Percentiles rank a stretch among this genome's conserved stretches.
Evolutionary conservation across 345 rosid genomes (phyloP).

Genomic region (Moricandia moricandioides): DNA sequence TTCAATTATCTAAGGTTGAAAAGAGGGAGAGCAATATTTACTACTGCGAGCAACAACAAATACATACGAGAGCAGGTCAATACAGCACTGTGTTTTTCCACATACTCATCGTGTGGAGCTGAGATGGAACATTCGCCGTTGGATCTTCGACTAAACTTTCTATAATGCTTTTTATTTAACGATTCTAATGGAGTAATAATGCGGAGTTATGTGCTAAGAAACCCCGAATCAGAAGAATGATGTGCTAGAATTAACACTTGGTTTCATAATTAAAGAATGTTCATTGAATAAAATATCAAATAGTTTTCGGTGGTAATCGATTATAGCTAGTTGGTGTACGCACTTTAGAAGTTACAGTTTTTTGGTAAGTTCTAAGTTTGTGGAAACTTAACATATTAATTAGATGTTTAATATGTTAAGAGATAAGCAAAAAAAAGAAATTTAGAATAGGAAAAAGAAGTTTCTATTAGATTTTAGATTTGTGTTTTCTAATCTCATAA

Average conservation of each 20-base stretch:
- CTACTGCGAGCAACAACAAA: slow-evolving; percentile 8
- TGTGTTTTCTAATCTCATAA: too few relatives aligned
- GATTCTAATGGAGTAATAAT: background rate
- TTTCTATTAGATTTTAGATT: too few relatives aligned
- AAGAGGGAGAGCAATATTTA: slow-evolving; percentile 20
- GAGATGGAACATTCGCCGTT: slow-evolving; percentile 79
- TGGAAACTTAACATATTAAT: too few relatives aligned
- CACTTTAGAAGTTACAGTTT: background rate
- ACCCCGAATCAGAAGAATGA: background rate
- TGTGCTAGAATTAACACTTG: background rate
- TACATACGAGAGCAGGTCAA: slow-evolving; percentile 6
- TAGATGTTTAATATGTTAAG: too few relatives aligned
- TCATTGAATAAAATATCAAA: background rate
- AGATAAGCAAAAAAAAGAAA: too few relatives aligned
- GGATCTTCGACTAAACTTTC: slow-evolving; percentile 93
- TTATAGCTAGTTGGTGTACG: background rate
- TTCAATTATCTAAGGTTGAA: slow-evolving; percentile 65
- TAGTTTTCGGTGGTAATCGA: background rate
- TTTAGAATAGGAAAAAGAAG: too few relatives aligned
- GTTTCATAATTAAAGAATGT: background rate
- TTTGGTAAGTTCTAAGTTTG: too few relatives aligned
- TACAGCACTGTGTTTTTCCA: slow-evolving; percentile 30
- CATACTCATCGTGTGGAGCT: slow-evolving; percentile 42
- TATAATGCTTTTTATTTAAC: slow-evolving; percentile 33
- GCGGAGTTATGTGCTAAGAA: background rate